These are phyloP conservation scores for Agrocybe praecox DNA, from an alignment of 768 basidiomycete species.

Conservation along the genomic window DNA sequence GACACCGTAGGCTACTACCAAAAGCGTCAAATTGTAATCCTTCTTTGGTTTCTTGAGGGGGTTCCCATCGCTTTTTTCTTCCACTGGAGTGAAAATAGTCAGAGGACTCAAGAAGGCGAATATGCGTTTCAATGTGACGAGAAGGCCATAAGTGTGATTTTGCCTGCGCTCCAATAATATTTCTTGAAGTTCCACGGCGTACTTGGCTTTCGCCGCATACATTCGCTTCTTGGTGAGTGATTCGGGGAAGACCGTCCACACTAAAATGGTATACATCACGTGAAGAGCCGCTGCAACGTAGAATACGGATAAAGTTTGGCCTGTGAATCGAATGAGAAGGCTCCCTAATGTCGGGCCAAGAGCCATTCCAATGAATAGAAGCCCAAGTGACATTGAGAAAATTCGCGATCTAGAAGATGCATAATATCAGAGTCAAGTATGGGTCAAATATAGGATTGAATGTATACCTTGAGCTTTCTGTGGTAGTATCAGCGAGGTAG, in stretches of 20 bases:
- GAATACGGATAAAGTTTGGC: conserved; percentile 64
- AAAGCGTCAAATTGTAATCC: conserved; percentile 68
- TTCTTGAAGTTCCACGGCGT: conserved; percentile 33
- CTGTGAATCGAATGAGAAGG: conserved; percentile 60
- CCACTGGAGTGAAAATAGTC: conserved; percentile 56
- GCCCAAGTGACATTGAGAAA: conserved; percentile 68
- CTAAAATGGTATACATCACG: conserved; percentile 45
- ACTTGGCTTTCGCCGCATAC: conserved; percentile 36
- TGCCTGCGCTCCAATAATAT: conserved; percentile 14
- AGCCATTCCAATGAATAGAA: conserved; percentile 74
- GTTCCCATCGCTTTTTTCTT: conserved; percentile 26
- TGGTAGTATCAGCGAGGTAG: conserved; percentile 71
- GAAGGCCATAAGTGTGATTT: conserved; percentile 21
- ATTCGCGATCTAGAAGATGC: conserved; percentile 51
- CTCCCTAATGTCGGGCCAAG: conserved; percentile 77
- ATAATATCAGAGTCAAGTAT: neutral
- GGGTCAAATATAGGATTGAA: no score
- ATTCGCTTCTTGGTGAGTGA: conserved; percentile 61
- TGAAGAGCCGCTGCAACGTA: conserved; percentile 62
- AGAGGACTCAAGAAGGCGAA: conserved; percentile 76
- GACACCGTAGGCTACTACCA: conserved; percentile 56
- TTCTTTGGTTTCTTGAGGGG: conserved; percentile 41
- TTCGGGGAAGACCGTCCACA: conserved; percentile 74
- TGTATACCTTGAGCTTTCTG: conserved; percentile 51
- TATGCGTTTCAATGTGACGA: conserved; percentile 44